These are phyloP conservation scores for Ogataea haglerorum DNA, from an alignment of 805 yeast genomes.

Conservation along the genomic window DNA sequence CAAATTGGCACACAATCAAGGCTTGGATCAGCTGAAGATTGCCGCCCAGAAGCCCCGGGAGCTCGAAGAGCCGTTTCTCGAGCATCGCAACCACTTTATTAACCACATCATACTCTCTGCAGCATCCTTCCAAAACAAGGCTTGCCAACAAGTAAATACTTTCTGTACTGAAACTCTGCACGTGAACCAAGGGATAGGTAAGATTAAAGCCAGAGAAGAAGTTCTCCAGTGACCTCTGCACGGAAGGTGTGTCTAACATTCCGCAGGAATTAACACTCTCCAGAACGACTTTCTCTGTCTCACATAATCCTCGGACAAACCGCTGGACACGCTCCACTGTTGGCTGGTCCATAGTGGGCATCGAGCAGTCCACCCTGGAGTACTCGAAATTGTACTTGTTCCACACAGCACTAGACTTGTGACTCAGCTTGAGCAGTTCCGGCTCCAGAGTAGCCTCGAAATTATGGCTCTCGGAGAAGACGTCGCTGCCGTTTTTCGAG, in stretches of 20 bases:
- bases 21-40: conserved; percentile 13
- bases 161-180: conserved; percentile 10
- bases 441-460: conserved; percentile 4
- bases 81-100: background rate
- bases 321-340: background rate
- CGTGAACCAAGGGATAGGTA: conserved; percentile 16
- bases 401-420: background rate
- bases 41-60: conserved; percentile 3
- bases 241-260: no score
- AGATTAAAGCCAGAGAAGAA: conserved; percentile 13
- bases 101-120: background rate
- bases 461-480: background rate
- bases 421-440: background rate
- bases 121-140: conserved; percentile 13
- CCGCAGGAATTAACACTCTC: no score
- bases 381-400: conserved; percentile 1
- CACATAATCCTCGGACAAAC: background rate
- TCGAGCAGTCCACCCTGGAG: background rate
- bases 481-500: conserved; percentile 6
- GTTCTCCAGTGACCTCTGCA: conserved; percentile 1
- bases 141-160: conserved; percentile 5
- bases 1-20: conserved; percentile 13
- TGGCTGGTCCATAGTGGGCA: background rate
- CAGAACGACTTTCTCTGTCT: no score
- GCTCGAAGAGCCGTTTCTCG: conserved; percentile 5